A percentile compares a stretch with the other conserved stretches of the same genome.
Evolutionary conservation across 495 filamentous ascomycete species (phyloP).

Genomic region (Xanthoparmelia taractica): DNA sequence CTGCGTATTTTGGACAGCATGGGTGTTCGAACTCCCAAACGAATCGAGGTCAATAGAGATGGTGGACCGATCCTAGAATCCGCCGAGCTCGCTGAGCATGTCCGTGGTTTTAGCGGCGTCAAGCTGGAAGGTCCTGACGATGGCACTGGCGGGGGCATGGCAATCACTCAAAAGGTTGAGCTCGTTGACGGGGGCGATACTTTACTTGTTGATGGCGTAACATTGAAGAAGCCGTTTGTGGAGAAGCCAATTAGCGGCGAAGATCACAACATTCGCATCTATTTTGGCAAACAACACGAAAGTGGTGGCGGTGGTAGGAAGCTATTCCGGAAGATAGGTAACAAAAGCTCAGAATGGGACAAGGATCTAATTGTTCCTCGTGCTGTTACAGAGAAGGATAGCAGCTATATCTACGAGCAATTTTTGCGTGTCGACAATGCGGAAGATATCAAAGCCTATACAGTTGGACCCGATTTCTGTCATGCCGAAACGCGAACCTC

Average conservation of each 20-base stretch:
- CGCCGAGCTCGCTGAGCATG: slow-evolving; percentile 64
- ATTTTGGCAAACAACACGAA: slow-evolving; percentile 70
- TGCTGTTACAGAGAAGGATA: slow-evolving; percentile 64
- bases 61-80: slow-evolving; percentile 77
- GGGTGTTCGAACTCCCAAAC: slow-evolving; percentile 76
- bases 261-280: slow-evolving; percentile 98
- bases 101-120: slow-evolving; percentile 72
- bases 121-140: slow-evolving; percentile 66
- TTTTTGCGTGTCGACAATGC: slow-evolving; percentile 94
- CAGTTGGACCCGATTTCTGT: slow-evolving; percentile 86
- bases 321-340: slow-evolving; percentile 93
- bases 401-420: slow-evolving; percentile 92
- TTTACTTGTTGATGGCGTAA: slow-evolving; percentile 72
- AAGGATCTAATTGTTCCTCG: slow-evolving; percentile 64
- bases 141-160: slow-evolving; percentile 57
- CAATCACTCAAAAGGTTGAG: slow-evolving; percentile 57
- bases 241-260: slow-evolving; percentile 98
- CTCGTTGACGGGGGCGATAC: slow-evolving; percentile 81
- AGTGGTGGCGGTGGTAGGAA: slow-evolving; percentile 79
- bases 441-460: slow-evolving; percentile 98
- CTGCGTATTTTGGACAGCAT: slow-evolving; percentile 80
- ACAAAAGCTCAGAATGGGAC: slow-evolving; percentile 95
- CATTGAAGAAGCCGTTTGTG: slow-evolving; percentile 88
- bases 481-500: slow-evolving; percentile 96
- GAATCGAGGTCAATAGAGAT: slow-evolving; percentile 91